phyloP scores from a whole-genome alignment of 225 moss, liverwort and hornwort species.

The Lunularia cruciata region DNA sequence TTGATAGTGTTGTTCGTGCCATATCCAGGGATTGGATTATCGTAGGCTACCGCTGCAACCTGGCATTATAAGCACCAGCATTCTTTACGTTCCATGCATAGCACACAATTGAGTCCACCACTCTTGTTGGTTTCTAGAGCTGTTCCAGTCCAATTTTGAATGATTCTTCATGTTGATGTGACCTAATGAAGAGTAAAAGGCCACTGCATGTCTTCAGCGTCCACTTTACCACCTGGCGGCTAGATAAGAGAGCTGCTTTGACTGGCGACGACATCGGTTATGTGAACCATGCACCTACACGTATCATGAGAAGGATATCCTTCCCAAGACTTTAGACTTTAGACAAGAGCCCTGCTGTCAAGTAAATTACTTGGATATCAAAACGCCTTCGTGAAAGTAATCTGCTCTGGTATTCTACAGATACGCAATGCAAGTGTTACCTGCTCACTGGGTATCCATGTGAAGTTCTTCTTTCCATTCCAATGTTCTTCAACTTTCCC shows the following conservation, averaged over 20 bases:
- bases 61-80: slow-evolving; percentile 18
- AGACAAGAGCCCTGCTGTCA: no score
- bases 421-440: slow-evolving; percentile 40
- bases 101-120: background rate
- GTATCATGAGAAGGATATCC: background rate
- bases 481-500: slow-evolving; percentile 74
- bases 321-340: no score
- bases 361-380: no score
- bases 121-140: background rate
- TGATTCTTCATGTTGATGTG: background rate
- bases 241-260: background rate
- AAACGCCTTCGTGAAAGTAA: no score
- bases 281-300: background rate
- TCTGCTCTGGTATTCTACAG: no score
- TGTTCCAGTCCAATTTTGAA: background rate
- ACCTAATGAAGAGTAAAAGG: background rate
- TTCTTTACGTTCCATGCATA: slow-evolving; percentile 21
- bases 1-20: slow-evolving; percentile 92
- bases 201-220: background rate
- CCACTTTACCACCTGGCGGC: background rate
- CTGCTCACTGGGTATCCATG: slow-evolving; percentile 79
- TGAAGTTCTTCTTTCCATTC: slow-evolving; percentile 68
- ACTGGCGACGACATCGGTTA: background rate
- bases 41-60: slow-evolving; percentile 92
- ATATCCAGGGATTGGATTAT: slow-evolving; percentile 89